Evolutionary conservation across 805 yeast species (phyloP).

Genomic region (Ogataea pini): DNA sequence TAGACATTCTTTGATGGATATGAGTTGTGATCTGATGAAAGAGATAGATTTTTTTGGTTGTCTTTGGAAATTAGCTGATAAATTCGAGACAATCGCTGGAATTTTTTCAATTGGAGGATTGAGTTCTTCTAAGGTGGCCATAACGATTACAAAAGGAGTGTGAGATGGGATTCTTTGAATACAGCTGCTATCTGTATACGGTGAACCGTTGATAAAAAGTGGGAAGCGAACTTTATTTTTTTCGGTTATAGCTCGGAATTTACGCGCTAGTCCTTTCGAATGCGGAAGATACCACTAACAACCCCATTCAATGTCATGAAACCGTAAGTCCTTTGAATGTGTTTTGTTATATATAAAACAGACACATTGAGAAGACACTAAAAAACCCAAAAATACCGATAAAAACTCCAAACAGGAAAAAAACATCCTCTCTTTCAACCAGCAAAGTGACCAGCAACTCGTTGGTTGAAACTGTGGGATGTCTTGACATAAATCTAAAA

Average conservation of each 20-base stretch:
- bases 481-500: no score
- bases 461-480: no score
- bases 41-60: conserved; percentile 54
- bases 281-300: no score
- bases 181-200: no score
- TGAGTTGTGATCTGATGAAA: conserved; percentile 60
- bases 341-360: not conserved
- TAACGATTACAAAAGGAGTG: not conserved
- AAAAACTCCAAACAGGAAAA: not conserved
- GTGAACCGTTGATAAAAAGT: no score
- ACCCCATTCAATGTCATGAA: no score
- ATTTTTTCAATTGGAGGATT: conserved; percentile 51
- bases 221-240: no score
- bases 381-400: not conserved
- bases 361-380: not conserved
- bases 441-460: not conserved
- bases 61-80: conserved; percentile 43
- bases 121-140: conserved; percentile 23
- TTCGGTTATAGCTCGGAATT: no score
- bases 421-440: not conserved
- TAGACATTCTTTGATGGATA: conserved; percentile 65
- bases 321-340: no score
- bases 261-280: no score
- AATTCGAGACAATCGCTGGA: conserved; percentile 43
- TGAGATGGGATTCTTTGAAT: no score